Conservation (phyloP, 2,329 filamentous ascomycete species). For the Aspergillus quadricinctus region DNA sequence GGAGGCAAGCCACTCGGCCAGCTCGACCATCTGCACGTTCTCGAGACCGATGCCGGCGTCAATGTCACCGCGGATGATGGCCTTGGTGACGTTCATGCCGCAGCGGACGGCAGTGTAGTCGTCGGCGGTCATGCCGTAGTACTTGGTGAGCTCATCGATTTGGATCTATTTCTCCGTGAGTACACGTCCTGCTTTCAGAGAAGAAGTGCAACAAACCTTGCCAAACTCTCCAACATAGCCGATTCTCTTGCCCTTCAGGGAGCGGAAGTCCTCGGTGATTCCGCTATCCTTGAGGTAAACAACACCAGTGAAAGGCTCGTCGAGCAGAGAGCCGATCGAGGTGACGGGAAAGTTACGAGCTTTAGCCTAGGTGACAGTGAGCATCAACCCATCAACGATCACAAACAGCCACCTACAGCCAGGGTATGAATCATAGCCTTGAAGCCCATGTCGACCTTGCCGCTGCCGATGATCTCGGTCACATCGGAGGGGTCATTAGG, state of each 20-base stretch:
- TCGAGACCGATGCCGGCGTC: slow-evolving; percentile 74
- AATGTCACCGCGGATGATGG: slow-evolving; percentile 67
- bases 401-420: slow-evolving; percentile 47
- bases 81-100: slow-evolving; percentile 76
- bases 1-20: slow-evolving; percentile 67
- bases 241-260: slow-evolving; percentile 70
- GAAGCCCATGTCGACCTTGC: slow-evolving; percentile 73
- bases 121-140: slow-evolving; percentile 68
- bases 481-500: slow-evolving; percentile 78
- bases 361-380: slow-evolving; percentile 55
- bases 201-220: slow-evolving; percentile 42
- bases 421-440: slow-evolving; percentile 83
- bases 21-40: slow-evolving; percentile 79
- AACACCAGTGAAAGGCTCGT: slow-evolving; percentile 75
- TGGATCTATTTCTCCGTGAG: slow-evolving; percentile 55
- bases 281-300: slow-evolving; percentile 71
- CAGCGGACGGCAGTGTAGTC: slow-evolving; percentile 75
- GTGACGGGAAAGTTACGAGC: slow-evolving; percentile 68
- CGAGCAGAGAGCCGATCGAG: slow-evolving; percentile 69
- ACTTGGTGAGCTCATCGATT: slow-evolving; percentile 73
- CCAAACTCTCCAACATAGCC: slow-evolving; percentile 78
- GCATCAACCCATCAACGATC: not conserved
- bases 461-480: slow-evolving; percentile 73
- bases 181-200: not conserved
- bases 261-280: slow-evolving; percentile 70